Evolutionary conservation across 2,329 filamentous ascomycete genomes (phyloP).

Genomic region (Fusarium tanahbumbuense): DNA sequence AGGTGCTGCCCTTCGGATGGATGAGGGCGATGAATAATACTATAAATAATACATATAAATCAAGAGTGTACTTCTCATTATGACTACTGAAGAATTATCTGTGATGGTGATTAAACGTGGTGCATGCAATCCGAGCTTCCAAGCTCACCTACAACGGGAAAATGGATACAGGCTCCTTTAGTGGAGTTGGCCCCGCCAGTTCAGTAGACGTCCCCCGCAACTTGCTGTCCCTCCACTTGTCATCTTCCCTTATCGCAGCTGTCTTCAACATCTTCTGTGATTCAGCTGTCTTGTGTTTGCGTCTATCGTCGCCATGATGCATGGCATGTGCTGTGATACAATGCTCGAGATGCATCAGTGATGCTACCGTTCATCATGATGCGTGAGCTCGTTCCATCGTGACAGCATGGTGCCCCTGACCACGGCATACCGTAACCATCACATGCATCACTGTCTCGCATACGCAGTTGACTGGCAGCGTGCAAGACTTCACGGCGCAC

Average conservation of each 20-base stretch:
- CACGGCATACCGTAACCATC: background rate
- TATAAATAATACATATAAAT: background rate
- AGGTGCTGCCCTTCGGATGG: too few relatives aligned
- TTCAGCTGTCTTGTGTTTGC: background rate
- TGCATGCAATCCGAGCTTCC: background rate
- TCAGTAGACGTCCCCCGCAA: background rate
- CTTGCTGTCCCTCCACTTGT: background rate
- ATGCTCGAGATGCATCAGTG: fast-evolving
- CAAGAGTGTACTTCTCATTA: background rate
- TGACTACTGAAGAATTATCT: too few relatives aligned
- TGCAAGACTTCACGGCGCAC: background rate
- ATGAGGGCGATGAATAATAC: too few relatives aligned
- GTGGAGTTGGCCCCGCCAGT: background rate
- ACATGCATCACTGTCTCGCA: background rate
- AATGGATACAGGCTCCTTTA: background rate
- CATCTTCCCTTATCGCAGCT: background rate
- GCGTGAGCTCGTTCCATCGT: background rate
- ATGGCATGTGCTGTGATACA: background rate
- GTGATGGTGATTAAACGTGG: background rate
- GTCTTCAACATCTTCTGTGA: background rate
- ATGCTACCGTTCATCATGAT: background rate
- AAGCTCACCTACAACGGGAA: background rate
- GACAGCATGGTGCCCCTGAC: background rate
- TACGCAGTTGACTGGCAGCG: background rate
- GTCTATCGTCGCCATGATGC: fast-evolving